A percentile compares a stretch with the other conserved stretches of the same genome.
Evolutionary conservation across 306 rosid genomes (phyloP).

Genomic region (Senna siamea): DNA sequence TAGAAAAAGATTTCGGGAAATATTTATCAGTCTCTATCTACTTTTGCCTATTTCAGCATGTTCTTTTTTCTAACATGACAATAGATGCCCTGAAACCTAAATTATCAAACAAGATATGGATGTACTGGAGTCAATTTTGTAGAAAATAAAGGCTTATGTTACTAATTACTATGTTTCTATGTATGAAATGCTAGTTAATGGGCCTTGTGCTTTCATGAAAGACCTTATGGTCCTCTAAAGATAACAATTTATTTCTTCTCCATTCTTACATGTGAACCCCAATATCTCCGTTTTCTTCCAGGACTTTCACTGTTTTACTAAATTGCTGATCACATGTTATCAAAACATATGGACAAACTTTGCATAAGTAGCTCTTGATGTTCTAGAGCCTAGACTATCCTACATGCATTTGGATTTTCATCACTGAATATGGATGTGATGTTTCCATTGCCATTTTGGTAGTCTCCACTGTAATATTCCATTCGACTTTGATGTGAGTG

Average conservation of each 20-base stretch:
- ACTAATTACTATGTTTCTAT: background rate
- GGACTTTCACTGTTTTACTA: constrained; percentile 10
- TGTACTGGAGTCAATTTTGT: background rate
- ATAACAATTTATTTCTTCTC: constrained; percentile 55
- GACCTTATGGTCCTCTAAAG: constrained; percentile 51
- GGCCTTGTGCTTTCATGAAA: constrained; percentile 29
- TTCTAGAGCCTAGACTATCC: constrained; percentile 56
- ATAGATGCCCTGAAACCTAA: too few relatives aligned
- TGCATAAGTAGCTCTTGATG: background rate
- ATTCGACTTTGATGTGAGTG: constrained; percentile 46
- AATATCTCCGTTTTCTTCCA: constrained; percentile 29
- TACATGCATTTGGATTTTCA: constrained; percentile 94
- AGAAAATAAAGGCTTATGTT: constrained; percentile 25
- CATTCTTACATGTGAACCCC: constrained; percentile 37
- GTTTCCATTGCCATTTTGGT: constrained; percentile 49
- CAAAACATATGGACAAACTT: constrained; percentile 27
- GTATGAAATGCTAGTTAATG: constrained; percentile 22
- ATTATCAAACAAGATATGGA: too few relatives aligned
- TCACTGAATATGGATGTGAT: constrained; percentile 82
- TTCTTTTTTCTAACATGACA: too few relatives aligned
- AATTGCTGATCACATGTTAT: background rate
- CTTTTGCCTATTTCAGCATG: too few relatives aligned
- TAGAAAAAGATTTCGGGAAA: too few relatives aligned
- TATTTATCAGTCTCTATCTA: too few relatives aligned
- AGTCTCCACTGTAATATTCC: constrained; percentile 56